A percentile compares a stretch with the other conserved stretches of the same genome.
phyloP scores from a whole-genome alignment of 1,284 basidiomycete genomes.

The Austroboletus niveus region DNA sequence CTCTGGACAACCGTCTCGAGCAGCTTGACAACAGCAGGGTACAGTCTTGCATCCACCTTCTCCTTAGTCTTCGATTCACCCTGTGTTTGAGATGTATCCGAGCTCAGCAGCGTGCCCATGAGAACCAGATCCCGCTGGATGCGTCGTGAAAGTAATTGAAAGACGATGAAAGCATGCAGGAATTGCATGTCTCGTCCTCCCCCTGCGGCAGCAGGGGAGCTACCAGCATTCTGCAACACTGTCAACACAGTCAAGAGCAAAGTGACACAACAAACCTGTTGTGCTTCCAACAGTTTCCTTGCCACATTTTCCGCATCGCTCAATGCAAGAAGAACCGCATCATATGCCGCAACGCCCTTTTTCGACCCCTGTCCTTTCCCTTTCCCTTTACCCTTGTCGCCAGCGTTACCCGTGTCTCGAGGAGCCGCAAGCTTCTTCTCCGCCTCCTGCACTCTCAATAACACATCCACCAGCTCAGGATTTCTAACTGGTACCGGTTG shows the following conservation, averaged over 20 bases:
- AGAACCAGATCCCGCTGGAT: constrained; percentile 89
- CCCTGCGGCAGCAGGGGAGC: constrained; percentile 29
- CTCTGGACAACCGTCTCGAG: constrained; percentile 84
- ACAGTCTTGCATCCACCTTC: constrained; percentile 64
- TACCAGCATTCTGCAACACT: constrained; percentile 17
- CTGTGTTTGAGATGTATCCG: constrained; percentile 33
- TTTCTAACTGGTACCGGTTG: constrained; percentile 84
- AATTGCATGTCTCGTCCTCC: constrained; percentile 74
- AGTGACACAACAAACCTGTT: constrained; percentile 53
- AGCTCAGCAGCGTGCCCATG: constrained; percentile 57
- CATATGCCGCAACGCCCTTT: constrained; percentile 77
- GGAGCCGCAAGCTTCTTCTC: constrained; percentile 51
- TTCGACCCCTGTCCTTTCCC: constrained; percentile 54
- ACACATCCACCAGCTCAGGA: constrained; percentile 87
- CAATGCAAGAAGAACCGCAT: constrained; percentile 76
- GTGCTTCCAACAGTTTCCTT: constrained; percentile 74
- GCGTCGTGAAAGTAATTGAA: constrained; percentile 81
- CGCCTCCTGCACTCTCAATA: constrained; percentile 82
- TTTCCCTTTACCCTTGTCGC: constrained; percentile 36
- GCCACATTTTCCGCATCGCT: constrained; percentile 87
- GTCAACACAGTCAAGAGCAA: constrained; percentile 5
- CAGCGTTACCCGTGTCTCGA: constrained; percentile 21
- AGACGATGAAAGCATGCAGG: constrained; percentile 83
- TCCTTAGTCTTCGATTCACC: constrained; percentile 42
- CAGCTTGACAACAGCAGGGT: constrained; percentile 84